Base-by-base conservation (phyloP, 225 moss, liverwort and hornwort genomes). In the Physcomitrellopsis africana region DNA sequence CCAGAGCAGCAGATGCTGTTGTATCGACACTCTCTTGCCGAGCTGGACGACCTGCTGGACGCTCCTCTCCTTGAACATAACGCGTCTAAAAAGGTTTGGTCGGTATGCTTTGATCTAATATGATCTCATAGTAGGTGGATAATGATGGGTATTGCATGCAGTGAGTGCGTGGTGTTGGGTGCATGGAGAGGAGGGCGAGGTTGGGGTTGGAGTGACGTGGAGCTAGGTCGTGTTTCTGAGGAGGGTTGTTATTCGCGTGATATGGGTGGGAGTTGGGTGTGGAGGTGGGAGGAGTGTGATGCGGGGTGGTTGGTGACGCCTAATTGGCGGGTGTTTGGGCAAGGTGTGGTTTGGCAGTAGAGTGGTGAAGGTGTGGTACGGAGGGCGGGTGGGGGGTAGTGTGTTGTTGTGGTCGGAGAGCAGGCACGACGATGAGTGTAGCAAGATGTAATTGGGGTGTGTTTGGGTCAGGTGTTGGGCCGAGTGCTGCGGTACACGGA, bases 1-100 rank as follows among this genome's bases (percentile, higher is more conserved):
- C 67, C 87, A 62, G 89, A 90, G 47, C 88, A 91, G 59, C 96
- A 92, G 72, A 89, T 88, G 69, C 82, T 96, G 41, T 53, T 94
- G 3, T 96, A 96, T 79, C 91, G 96, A 57, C 85, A 92, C 41
- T 88, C 92, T 55, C 90, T 96, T 23, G 96, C 96, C 69, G 96
- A 96, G 83, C 89, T 96, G 78, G 94, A 92, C 79, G 94, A 94
- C 72, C 87, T 96, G 18, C 65, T 94, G 68, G 75, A 24, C 24
- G n/a, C 24, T 24, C 24, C 24, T n/a, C n/a, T n/a, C n/a, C n/a
- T n/a, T n/a, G n/a, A n/a, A n/a, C n/a, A n/a, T n/a, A n/a, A n/a
- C n/a, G n/a, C 2, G 82, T 85, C 73, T 81, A 92, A 92, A 87
- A 92, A 96, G 96, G 91, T 96, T 83, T 88, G 92, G 78, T 83